A percentile compares a stretch with the other conserved stretches of the same genome.
Evolutionary conservation across 305 asterid genomes (phyloP).

Genomic region (Fraxinus nigra): DNA sequence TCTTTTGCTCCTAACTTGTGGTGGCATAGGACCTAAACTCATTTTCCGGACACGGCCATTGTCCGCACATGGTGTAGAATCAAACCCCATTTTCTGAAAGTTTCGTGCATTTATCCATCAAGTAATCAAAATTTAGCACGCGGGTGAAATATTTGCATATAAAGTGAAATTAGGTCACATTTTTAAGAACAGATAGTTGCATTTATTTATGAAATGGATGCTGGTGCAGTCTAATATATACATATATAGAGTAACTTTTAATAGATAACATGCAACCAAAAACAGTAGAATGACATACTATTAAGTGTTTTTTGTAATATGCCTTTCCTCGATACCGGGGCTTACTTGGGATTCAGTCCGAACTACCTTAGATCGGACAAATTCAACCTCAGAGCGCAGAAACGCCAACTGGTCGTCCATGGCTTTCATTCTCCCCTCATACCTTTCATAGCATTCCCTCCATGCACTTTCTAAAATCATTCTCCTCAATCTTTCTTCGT

Average conservation of each 20-base stretch:
- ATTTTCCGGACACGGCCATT: neutral
- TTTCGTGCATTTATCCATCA: neutral
- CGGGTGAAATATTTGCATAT: neutral
- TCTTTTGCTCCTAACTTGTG: slow-evolving; percentile 1
- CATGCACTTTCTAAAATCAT: neutral
- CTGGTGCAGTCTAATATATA: neutral
- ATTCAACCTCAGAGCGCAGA: neutral
- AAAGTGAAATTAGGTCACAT: neutral
- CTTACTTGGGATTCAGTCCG: neutral
- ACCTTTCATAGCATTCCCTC: slow-evolving; percentile 5
- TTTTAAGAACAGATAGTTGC: neutral
- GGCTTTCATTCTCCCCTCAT: slow-evolving; percentile 1
- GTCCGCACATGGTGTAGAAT: neutral
- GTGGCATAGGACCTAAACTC: slow-evolving; percentile 1
- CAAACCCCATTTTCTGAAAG: neutral
- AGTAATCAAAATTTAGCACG: neutral
- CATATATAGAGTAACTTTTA: neutral
- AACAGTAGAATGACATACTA: neutral
- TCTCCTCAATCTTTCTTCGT: neutral
- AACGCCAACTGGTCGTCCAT: neutral
- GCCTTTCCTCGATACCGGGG: neutral
- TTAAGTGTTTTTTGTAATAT: neutral
- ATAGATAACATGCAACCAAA: neutral
- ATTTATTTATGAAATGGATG: neutral
- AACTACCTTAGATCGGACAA: neutral